Conservation (phyloP, 306 rosid species). For the Castanopsis chinensis region DNA sequence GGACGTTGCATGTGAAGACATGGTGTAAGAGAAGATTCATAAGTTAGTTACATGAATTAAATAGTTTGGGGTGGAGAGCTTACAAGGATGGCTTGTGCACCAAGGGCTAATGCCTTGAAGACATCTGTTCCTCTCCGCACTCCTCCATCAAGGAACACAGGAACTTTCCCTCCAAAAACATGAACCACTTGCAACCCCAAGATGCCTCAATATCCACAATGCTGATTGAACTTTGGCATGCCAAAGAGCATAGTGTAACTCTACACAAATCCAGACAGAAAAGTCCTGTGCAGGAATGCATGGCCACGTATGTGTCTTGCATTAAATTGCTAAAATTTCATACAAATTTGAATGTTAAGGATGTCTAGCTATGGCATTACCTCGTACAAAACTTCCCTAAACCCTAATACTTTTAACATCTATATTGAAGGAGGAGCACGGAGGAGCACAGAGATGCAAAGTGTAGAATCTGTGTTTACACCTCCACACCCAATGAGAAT, state of each 20-base stretch:
- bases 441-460: not conserved
- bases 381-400: not conserved
- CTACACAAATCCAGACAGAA: not conserved
- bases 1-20: not conserved
- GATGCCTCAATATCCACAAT: not conserved
- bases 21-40: not conserved
- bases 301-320: not conserved
- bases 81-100: slow-evolving; percentile 95
- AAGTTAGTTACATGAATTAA: not conserved
- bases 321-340: not conserved
- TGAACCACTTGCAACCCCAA: slow-evolving; percentile 62
- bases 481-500: not conserved
- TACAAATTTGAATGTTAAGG: not conserved
- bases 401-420: not conserved
- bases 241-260: not conserved
- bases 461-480: not conserved
- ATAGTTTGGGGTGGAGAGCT: slow-evolving; percentile 26
- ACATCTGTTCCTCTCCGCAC: slow-evolving; percentile 97
- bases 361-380: not conserved
- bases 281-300: not conserved
- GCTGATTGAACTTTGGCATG: not conserved
- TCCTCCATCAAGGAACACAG: slow-evolving; percentile 94
- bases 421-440: not conserved
- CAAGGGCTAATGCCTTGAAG: slow-evolving; percentile 95
- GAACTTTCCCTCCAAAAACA: slow-evolving; percentile 86